phyloP scores from a whole-genome alignment of 306 rosid genomes.

The Mucuna pruriens region DNA sequence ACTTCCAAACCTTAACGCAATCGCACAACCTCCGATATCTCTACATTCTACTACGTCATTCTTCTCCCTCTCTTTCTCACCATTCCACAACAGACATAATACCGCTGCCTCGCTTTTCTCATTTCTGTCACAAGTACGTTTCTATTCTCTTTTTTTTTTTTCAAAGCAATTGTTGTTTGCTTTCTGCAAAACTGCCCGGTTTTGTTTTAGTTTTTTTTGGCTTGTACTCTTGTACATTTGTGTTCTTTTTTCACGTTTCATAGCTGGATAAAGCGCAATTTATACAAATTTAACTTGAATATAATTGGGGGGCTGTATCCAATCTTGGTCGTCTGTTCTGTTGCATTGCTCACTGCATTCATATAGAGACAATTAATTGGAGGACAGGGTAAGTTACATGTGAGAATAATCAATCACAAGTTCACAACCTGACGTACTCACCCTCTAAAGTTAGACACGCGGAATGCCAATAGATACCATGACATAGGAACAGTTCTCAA shows the following conservation, averaged over 20 bases:
- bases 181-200: background rate
- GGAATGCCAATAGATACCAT: background rate
- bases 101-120: background rate
- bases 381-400: background rate
- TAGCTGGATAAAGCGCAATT: background rate
- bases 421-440: background rate
- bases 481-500: background rate
- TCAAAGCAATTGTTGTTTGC: background rate
- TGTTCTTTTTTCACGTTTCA: background rate
- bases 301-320: background rate
- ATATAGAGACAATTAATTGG: background rate
- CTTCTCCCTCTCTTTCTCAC: background rate
- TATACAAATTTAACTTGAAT: background rate
- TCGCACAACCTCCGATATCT: slow-evolving; percentile 20
- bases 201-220: background rate
- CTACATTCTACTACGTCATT: background rate
- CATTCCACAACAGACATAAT: background rate
- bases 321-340: background rate
- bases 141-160: background rate
- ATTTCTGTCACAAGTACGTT: slow-evolving; percentile 5
- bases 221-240: background rate
- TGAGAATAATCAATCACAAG: no score
- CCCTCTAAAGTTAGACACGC: background rate
- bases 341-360: background rate
- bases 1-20: background rate